Conservation (phyloP, 2,329 filamentous ascomycete genomes). For the Fusarium tjaetaba region DNA sequence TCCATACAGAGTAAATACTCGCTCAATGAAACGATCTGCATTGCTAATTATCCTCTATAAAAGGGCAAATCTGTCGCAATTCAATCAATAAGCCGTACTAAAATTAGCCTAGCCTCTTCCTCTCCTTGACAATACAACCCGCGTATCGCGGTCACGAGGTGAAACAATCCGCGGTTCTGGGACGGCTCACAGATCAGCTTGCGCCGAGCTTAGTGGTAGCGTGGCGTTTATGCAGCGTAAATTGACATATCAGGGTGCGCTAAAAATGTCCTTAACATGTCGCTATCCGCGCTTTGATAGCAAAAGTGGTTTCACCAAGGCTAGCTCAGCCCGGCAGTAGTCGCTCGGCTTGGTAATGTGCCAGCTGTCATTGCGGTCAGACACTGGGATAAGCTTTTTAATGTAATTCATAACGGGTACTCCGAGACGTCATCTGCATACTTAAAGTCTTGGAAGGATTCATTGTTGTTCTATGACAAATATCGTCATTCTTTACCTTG, state of each 20-base stretch:
- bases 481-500: not conserved
- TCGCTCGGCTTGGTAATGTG: not conserved
- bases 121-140: not conserved
- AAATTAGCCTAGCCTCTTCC: not conserved
- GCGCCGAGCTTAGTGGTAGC: not conserved
- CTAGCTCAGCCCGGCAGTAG: not conserved
- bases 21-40: not conserved
- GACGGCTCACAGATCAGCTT: not conserved
- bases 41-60: not conserved
- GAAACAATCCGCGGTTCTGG: not conserved
- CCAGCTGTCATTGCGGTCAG: not conserved
- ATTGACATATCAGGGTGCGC: not conserved
- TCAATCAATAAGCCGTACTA: rapidly evolving
- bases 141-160: not conserved
- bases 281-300: not conserved
- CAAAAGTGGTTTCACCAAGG: not conserved
- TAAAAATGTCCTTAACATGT: not conserved
- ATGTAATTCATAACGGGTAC: not conserved
- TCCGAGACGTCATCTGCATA: not conserved
- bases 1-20: too few relatives aligned
- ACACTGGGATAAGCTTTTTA: too few relatives aligned
- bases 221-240: not conserved
- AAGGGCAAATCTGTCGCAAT: not conserved
- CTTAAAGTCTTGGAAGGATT: not conserved
- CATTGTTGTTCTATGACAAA: not conserved